A percentile compares a stretch with the other conserved stretches of the same genome.
phyloP scores from a whole-genome alignment of 2,329 filamentous ascomycete genomes.

The Botrytis deweyae region DNA sequence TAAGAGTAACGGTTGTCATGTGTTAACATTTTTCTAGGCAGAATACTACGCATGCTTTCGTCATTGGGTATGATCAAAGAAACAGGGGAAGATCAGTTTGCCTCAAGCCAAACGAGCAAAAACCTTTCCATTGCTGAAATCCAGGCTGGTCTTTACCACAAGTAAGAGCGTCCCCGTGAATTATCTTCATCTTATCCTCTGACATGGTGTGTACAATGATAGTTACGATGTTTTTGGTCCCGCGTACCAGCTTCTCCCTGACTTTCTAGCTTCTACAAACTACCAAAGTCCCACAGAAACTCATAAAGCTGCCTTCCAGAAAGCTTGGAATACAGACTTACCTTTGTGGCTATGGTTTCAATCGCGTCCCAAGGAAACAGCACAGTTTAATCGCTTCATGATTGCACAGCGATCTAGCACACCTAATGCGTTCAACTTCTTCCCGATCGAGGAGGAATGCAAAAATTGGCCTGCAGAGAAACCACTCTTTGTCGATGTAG shows the following conservation, averaged over 20 bases:
- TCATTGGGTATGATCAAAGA: constrained; percentile 8
- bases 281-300: not conserved
- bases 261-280: not conserved
- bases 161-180: not conserved
- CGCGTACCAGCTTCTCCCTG: not conserved
- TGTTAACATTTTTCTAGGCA: not conserved
- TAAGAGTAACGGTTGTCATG: too few relatives aligned
- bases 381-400: constrained; percentile 22
- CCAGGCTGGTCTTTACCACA: constrained; percentile 6
- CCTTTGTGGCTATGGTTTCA: constrained; percentile 19
- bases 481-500: constrained; percentile 9
- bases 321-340: constrained; percentile 21
- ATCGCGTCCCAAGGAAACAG: constrained; percentile 7
- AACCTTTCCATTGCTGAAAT: not conserved
- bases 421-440: constrained; percentile 11
- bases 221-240: not conserved
- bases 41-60: constrained; percentile 9
- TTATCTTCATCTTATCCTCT: too few relatives aligned
- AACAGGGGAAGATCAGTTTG: not conserved
- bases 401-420: constrained; percentile 10
- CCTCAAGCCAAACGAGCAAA: not conserved
- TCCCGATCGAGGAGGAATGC: constrained; percentile 12
- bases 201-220: not conserved
- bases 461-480: constrained; percentile 34
- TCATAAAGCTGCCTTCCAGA: constrained; percentile 13